Evolutionary conservation across 169 alveolate species (phyloP).

Genomic region (Plasmodium ovale): DNA sequence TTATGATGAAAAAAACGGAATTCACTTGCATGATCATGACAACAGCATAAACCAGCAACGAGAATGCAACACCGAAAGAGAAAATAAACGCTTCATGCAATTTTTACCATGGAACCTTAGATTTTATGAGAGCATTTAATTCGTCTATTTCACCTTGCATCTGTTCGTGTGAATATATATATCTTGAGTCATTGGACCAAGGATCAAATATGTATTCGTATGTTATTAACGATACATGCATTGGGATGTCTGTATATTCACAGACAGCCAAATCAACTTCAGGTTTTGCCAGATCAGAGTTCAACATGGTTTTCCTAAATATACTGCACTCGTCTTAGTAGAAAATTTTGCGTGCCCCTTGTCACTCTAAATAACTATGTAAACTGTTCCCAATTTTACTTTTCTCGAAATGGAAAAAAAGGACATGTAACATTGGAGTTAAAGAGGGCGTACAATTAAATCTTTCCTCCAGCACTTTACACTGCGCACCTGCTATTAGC

Average conservation of each 20-base stretch:
- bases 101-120: slow-evolving; percentile 45
- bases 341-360: no score
- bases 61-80: background rate
- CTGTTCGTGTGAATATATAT: slow-evolving; percentile 52
- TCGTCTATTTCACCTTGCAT: slow-evolving; percentile 62
- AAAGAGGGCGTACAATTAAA: no score
- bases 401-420: background rate
- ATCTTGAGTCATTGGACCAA: slow-evolving; percentile 61
- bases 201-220: slow-evolving; percentile 50
- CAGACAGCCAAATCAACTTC: slow-evolving; percentile 38
- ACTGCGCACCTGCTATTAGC: no score
- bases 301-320: slow-evolving; percentile 12
- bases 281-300: slow-evolving; percentile 44
- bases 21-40: background rate
- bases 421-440: background rate
- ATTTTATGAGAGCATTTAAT: slow-evolving; percentile 37
- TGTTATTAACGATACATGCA: slow-evolving; percentile 24
- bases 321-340: background rate
- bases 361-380: no score
- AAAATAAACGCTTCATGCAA: background rate
- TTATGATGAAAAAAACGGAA: background rate
- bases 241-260: slow-evolving; percentile 68
- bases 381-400: background rate
- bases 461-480: no score
- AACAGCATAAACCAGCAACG: no score